These are phyloP conservation scores for Otatea glauca DNA, from an alignment of 176 grass and related monocot genomes.

Conservation along the genomic window DNA sequence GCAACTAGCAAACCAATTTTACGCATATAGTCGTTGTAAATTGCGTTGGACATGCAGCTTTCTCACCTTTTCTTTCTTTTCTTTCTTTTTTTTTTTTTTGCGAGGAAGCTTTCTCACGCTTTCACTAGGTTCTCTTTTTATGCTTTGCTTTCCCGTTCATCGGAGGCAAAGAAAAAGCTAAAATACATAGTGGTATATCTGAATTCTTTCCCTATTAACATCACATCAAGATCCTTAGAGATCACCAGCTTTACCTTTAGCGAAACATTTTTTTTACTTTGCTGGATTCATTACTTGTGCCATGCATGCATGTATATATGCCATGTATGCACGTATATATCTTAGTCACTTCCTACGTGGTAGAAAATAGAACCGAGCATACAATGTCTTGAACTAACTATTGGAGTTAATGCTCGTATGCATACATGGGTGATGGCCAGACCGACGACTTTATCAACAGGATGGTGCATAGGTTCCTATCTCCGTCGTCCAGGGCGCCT, in stretches of 20 bases:
- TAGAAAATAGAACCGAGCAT: background rate
- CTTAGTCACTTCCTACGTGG: background rate
- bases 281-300: background rate
- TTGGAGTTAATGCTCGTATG: background rate
- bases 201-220: slow-evolving; percentile 1
- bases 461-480: slow-evolving; percentile 64
- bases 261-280: background rate
- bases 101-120: background rate
- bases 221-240: background rate
- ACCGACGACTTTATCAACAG: slow-evolving; percentile 54
- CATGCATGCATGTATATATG: background rate
- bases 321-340: background rate
- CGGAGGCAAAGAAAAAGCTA: slow-evolving; percentile 35
- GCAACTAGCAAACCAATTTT: background rate
- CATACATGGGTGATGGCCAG: slow-evolving; percentile 17
- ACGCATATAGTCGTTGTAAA: background rate
- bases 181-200: background rate
- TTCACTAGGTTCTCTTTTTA: background rate
- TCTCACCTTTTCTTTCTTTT: no score
- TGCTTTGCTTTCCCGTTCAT: slow-evolving; percentile 14
- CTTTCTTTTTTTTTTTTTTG: no score
- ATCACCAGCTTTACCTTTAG: background rate
- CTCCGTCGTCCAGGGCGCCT: background rate
- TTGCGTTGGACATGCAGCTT: background rate
- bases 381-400: background rate